Evolutionary conservation across 768 basidiomycete species (phyloP), one percentile per base, ranked within the genome.

Genomic region (Tulasnella sp.): DNA sequence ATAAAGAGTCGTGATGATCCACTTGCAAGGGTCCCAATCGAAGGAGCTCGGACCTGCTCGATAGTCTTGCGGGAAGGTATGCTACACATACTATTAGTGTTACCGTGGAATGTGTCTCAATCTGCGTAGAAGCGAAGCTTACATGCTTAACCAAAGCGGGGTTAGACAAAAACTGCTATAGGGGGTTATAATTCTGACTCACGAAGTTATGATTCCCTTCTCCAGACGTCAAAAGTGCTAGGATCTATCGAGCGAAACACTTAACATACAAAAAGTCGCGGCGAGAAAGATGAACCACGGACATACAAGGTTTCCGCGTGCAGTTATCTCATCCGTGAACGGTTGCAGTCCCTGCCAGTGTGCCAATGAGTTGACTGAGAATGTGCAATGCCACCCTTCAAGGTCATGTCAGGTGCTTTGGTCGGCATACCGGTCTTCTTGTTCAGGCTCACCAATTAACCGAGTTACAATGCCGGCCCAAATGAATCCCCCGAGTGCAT

Each of bases 321-420:
- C 88, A 2, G 85, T 85, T 64, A 89, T 79, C 64, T 89, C 88
- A 64, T 87, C 85, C 2, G 85, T 82, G 67, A 87, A 89, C 0
- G 83, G 85, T 64, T 89, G 87, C 19, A 88, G 66, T 8, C 88
- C 88, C 15, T 86, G 78, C 84, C 84, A 88, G 62, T 91, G 88
- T 3, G 88, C 86, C 4, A 91, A 70, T 82, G 83, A 86, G 63
- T 86, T 86, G 45, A 85, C 78, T 2, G 82, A 68, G 68, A 86
- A 85, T 0, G 85, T 84, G 63, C 78, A 83, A 65, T 86, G 83
- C 84, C 84, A 86, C 26, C 83, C 83, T 82, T 42, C 0, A 17
- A 42, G 11, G 43, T 26, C 23, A 51, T 48, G 34, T 8, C 27
- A 27, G 15, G 19, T 32, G 23, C 61, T 8, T 17, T 21, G 45